Conservation (phyloP, 1,139 yeast genomes). For the Taphrina wiesneri region DNA sequence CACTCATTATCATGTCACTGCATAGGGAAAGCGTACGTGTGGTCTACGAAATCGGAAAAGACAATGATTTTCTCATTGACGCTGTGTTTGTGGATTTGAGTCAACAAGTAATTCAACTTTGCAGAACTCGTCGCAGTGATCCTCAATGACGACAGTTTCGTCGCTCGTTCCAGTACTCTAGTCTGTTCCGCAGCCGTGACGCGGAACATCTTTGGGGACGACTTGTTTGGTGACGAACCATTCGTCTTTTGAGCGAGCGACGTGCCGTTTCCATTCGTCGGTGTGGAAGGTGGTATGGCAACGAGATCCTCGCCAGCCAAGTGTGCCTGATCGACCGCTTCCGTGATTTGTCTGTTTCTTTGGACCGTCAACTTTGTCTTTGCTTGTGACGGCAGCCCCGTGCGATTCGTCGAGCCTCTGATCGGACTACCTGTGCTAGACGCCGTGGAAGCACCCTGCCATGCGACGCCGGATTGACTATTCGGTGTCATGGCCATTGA, state of each 20-base stretch:
- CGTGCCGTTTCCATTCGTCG: not conserved
- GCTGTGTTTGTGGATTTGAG: constrained; percentile 52
- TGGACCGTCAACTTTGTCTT: not conserved
- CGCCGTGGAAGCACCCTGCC: not conserved
- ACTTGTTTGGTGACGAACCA: not conserved
- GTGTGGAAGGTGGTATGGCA: not conserved
- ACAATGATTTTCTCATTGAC: constrained; percentile 61
- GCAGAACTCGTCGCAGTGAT: constrained; percentile 56
- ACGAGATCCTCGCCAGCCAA: constrained; percentile 15
- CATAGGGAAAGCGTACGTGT: constrained; percentile 50
- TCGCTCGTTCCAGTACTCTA: not conserved
- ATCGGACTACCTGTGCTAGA: not conserved
- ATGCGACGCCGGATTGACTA: not conserved
- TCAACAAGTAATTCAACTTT: constrained; percentile 60
- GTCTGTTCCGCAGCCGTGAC: not conserved
- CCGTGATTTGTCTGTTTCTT: constrained; percentile 5
- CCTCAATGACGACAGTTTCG: not conserved
- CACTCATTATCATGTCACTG: too few species aligned
- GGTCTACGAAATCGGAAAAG: constrained; percentile 70
- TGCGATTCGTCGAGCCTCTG: not conserved
- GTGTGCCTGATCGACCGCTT: constrained; percentile 5
- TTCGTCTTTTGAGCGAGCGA: not conserved
- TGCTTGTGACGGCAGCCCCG: not conserved
- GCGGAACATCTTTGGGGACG: not conserved
- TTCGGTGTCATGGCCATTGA: not conserved